Evolutionary conservation across 805 yeast genomes (phyloP), one percentile per base, ranked within the genome.

Genomic region (Metschnikowia amazonensis): DNA sequence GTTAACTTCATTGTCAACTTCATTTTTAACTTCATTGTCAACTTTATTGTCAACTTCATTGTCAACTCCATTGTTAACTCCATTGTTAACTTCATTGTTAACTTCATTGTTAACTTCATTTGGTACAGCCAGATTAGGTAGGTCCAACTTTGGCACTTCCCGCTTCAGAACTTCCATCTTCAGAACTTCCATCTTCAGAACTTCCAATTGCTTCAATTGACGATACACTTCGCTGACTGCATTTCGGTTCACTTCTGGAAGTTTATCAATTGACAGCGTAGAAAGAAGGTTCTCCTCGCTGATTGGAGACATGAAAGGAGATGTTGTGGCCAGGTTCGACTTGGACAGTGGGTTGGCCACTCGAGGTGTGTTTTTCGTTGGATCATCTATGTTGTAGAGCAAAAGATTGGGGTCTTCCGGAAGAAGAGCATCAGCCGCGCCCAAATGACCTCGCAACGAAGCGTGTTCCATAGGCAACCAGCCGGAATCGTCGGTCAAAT

Each of bases 381-480:
- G 68, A 41, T 65, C 59, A n/a, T 51, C 56, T 46, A 56, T 71
- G 62, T 66, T 72, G 55, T 58, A 69, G 29, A 57, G 59, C 49
- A 60, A 70, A 53, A 62, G 55, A 47, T 48, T 60, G 13, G 51
- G 59, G 52, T 76, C 67, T 3, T 55, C 46, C 1, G 86, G 86
- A 25, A 73, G 73, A 45, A 92, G 67, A 57, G 79, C 55, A 43
- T 79, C 79, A 1, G 94, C 83, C 30, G 88, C 77, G 2, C 70
- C 74, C 47, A 90, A 67, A 62, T 89, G 95, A 4, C 98, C 98
- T 56, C 97, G 76, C 37, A 92, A 70, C 40, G 88, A 83, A 0
- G 97, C 97, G 64, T 92, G 98, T 59, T 92, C 98, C 82, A 89
- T 82, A n/a, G 98, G 96, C 16, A 89, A 80, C 98, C 98, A 92